A percentile compares a stretch with the other conserved stretches of the same genome.
These are phyloP conservation scores for Plasmodium inui DNA, from an alignment of 169 alveolate genomes.

Conservation along the genomic window DNA sequence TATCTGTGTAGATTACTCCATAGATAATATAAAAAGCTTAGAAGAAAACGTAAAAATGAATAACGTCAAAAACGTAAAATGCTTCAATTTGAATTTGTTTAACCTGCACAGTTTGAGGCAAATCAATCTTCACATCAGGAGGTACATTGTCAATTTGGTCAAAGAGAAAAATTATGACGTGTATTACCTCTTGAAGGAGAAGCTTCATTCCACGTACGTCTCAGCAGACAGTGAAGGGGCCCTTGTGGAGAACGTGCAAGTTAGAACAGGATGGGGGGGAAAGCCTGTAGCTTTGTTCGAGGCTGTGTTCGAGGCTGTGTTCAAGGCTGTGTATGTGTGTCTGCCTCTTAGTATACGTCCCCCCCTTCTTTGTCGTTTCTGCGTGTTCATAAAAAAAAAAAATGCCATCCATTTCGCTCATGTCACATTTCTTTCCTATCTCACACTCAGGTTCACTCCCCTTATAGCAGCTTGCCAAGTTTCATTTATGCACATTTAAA, in stretches of 20 bases:
- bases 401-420: background rate
- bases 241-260: conserved; percentile 61
- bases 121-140: conserved; percentile 71
- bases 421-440: background rate
- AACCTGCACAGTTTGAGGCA: conserved; percentile 45
- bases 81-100: conserved; percentile 53
- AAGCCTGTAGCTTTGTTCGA: background rate
- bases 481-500: conserved; percentile 32
- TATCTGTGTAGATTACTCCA: conserved; percentile 70
- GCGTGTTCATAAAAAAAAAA: background rate
- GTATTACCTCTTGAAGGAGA: conserved; percentile 7
- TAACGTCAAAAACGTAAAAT: conserved; percentile 40
- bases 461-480: conserved; percentile 51
- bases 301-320: too few species aligned
- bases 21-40: conserved; percentile 65
- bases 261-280: background rate
- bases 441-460: conserved; percentile 44
- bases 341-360: background rate
- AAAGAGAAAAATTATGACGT: conserved; percentile 14
- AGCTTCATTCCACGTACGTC: conserved; percentile 11
- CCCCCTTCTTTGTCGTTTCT: background rate
- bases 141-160: conserved; percentile 54
- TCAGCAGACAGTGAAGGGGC: conserved; percentile 25
- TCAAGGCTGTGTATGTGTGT: background rate
- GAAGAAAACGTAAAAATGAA: conserved; percentile 74